Percentiles rank a stretch among this genome's conserved stretches.
Conservation (phyloP, 805 yeast species). For the Lipomyces mesembrius region DNA sequence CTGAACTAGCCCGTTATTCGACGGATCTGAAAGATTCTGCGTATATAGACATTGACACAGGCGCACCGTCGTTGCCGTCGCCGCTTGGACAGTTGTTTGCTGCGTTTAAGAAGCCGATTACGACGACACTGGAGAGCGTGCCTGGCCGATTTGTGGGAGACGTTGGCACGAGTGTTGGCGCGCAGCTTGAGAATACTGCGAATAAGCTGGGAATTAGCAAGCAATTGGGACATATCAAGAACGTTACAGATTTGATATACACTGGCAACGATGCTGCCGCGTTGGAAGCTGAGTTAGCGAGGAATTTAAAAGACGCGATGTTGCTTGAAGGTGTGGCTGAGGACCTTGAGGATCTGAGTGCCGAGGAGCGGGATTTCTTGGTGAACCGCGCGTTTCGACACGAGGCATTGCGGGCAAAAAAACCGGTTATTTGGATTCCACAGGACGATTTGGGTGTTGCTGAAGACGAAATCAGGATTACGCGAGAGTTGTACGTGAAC, state of each 20-base stretch:
- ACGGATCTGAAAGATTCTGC: conserved; percentile 12
- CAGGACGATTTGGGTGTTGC: conserved; percentile 49
- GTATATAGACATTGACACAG: conserved; percentile 1
- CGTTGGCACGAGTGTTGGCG: conserved; percentile 15
- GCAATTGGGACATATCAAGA: conserved; percentile 13
- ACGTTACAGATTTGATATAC: conserved; percentile 26
- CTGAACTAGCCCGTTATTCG: neutral
- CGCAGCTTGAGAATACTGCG: conserved; percentile 19
- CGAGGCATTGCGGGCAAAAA: conserved; percentile 41
- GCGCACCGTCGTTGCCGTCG: conserved; percentile 18
- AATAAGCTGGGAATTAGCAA: conserved; percentile 14
- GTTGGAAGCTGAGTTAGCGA: conserved; percentile 26
- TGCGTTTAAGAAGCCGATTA: conserved; percentile 19
- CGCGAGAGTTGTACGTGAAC: conserved; percentile 39
- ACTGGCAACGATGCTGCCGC: conserved; percentile 29
- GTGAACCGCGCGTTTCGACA: conserved; percentile 43
- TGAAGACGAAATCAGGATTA: conserved; percentile 44
- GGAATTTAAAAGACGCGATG: conserved; percentile 29
- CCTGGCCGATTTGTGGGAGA: conserved; percentile 20
- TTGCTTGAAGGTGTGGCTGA: conserved; percentile 42
- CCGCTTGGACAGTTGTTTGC: conserved; percentile 26
- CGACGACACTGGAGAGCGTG: conserved; percentile 13
- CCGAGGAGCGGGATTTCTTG: conserved; percentile 40
- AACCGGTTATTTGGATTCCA: conserved; percentile 54
- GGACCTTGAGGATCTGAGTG: conserved; percentile 39